These are phyloP conservation scores for Ichthyophthirius multifiliis DNA, from an alignment of 169 alveolate species.

Conservation along the genomic window DNA sequence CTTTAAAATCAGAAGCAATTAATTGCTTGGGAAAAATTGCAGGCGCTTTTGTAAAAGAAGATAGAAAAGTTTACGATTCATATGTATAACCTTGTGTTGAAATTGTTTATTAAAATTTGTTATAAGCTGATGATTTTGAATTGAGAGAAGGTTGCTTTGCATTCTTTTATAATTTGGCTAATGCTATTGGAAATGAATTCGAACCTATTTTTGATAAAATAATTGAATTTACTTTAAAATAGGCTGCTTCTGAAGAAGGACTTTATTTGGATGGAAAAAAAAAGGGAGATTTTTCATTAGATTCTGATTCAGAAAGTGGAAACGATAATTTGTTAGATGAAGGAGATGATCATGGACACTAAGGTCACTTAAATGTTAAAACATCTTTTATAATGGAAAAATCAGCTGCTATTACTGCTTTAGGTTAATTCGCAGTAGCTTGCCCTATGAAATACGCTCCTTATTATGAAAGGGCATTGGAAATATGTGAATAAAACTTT, in stretches of 20 bases:
- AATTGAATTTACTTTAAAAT: constrained; percentile 41
- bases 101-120: constrained; percentile 18
- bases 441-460: constrained; percentile 34
- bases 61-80: constrained; percentile 10
- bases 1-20: constrained; percentile 35
- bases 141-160: constrained; percentile 44
- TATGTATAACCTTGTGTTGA: constrained; percentile 24
- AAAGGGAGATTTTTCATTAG: constrained; percentile 59
- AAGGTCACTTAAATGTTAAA: constrained; percentile 53
- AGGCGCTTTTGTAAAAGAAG: constrained; percentile 13
- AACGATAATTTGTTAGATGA: background rate
- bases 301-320: constrained; percentile 61
- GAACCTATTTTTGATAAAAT: constrained; percentile 38
- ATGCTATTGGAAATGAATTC: constrained; percentile 61
- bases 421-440: constrained; percentile 52
- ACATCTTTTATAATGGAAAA: constrained; percentile 59
- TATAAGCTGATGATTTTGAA: constrained; percentile 12
- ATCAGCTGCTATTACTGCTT: constrained; percentile 69
- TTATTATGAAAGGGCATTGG: constrained; percentile 38
- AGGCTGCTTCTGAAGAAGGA: constrained; percentile 50
- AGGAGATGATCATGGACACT: constrained; percentile 40
- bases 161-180: constrained; percentile 46
- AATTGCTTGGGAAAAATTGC: constrained; percentile 31
- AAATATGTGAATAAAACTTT: constrained; percentile 26
- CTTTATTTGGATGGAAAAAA: constrained; percentile 36